Evolutionary conservation across 495 filamentous ascomycete species (phyloP).

Genomic region (Haplographium delicatum): DNA sequence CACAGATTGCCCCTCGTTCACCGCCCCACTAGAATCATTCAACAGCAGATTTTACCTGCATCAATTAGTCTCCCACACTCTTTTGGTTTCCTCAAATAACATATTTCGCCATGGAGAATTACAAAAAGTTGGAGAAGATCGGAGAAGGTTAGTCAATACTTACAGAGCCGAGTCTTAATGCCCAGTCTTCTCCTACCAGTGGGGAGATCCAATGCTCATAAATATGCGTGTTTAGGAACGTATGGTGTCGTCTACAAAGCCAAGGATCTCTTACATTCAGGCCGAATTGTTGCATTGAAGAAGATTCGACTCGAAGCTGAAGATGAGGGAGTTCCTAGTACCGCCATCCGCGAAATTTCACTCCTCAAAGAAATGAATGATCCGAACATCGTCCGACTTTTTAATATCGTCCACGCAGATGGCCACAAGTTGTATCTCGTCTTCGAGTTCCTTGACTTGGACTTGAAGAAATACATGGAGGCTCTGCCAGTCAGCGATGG

Average conservation of each 20-base stretch:
- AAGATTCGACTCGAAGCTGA: constrained; percentile 98
- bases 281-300: constrained; percentile 89
- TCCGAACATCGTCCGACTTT: constrained; percentile 84
- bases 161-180: not conserved
- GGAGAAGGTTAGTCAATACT: constrained; percentile 70
- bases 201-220: constrained; percentile 2
- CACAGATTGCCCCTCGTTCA: constrained; percentile 24
- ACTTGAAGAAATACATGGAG: constrained; percentile 99
- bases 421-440: constrained; percentile 96
- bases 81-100: constrained; percentile 15
- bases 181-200: too few relatives aligned
- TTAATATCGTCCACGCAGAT: constrained; percentile 96
- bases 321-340: constrained; percentile 94
- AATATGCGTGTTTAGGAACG: constrained; percentile 54
- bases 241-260: constrained; percentile 95
- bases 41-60: constrained; percentile 20
- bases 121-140: constrained; percentile 99
- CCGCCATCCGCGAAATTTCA: constrained; percentile 94
- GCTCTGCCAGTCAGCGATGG: constrained; percentile 86
- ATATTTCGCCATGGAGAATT: constrained; percentile 79
- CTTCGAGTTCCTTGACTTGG: constrained; percentile 89
- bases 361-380: constrained; percentile 96
- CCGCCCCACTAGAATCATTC: constrained; percentile 19
- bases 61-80: constrained; percentile 24
- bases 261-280: constrained; percentile 68